Evolutionary conservation across 2,329 filamentous ascomycete species (phyloP).

Genomic region (Cordyceps tenuipes): DNA sequence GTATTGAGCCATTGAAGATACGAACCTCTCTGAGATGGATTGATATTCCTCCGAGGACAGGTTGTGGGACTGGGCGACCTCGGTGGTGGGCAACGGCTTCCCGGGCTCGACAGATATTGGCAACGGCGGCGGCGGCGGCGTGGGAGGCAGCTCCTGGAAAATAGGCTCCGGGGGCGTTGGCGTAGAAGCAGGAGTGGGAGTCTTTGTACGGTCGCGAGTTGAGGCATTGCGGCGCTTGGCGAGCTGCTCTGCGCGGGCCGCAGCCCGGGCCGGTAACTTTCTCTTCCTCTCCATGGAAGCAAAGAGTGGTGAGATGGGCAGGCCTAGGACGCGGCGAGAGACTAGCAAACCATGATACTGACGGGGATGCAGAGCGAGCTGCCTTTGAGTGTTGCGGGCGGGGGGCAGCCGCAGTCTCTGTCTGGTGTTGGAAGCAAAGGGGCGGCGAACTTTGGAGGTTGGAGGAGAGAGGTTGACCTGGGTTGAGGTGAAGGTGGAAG

Average conservation of each 20-base stretch:
- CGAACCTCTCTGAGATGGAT: slow-evolving; percentile 62
- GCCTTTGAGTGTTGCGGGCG: neutral
- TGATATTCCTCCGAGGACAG: slow-evolving; percentile 61
- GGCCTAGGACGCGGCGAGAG: slow-evolving; percentile 9
- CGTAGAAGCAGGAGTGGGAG: slow-evolving; percentile 35
- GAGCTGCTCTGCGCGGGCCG: slow-evolving; percentile 50
- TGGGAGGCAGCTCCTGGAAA: slow-evolving; percentile 21
- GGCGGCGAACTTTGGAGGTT: neutral
- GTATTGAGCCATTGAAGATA: slow-evolving; percentile 10
- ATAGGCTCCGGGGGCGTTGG: slow-evolving; percentile 31
- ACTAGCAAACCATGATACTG: slow-evolving; percentile 10
- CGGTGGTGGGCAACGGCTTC: slow-evolving; percentile 63
- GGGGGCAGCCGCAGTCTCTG: neutral
- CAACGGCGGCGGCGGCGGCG: slow-evolving; percentile 31
- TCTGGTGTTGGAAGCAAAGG: neutral
- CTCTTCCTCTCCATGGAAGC: slow-evolving; percentile 54
- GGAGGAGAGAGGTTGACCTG: neutral
- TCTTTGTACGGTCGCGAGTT: slow-evolving; percentile 43
- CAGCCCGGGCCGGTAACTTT: slow-evolving; percentile 54
- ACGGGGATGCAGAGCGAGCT: slow-evolving; percentile 9
- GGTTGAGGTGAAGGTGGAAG: neutral
- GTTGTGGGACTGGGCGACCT: slow-evolving; percentile 55
- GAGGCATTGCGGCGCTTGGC: slow-evolving; percentile 53
- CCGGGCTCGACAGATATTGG: slow-evolving; percentile 56
- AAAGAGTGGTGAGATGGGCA: neutral